Evolutionary conservation across 176 grass and related monocot species (phyloP), one percentile per base, ranked within the genome.

Genomic region (Pharus latifolius): DNA sequence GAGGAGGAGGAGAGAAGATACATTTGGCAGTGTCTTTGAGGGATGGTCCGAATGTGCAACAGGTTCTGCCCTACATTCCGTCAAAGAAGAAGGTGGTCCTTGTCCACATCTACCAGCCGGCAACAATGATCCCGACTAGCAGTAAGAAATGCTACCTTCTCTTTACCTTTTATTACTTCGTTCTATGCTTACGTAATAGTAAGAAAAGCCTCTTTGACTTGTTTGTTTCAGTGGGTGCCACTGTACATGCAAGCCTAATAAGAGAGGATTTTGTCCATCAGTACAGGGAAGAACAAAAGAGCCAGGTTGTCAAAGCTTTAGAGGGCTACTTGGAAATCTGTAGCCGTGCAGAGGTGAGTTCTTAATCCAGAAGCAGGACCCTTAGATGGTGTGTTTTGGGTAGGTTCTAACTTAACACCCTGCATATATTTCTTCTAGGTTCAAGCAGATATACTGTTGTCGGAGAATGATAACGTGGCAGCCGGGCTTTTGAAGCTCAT

Each of bases 401-500:
- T 58, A 52, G 17, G 20, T 4, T 0, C 20, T 32, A 45, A 56
- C n/a, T 15, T 59, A 59, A 29, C 31, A 30, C 10, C 38, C 25
- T n/a, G 2, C 3, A 6, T 42, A 52, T 18, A 17, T 57, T 58
- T 43, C 35, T 46, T 58, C 26, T 59, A 72, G 69, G 5, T 72
- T 58, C 52, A 14, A 46, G 69, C 69, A 22, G 52, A 72, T 37
- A 45, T 19, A 13, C 38, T 72, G 37, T 8, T 46, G 26, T 31
- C 18, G 19, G 53, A 72, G 53, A 58, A 72, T 11, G 53, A 58
- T 2, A 45, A 46, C 55, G 69, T 46, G 17, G 8, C 52, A 40
- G 69, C 17, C 10, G 69, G 69, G 25, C 53, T 72, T 46, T 38
- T 58, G 38, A 52, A 16, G 56, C 53, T 72, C 53, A 72, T 72